Evolutionary conservation across 2,329 filamentous ascomycete genomes (phyloP), one percentile per base, ranked within the genome.

Genomic region (Penicillium italicum): DNA sequence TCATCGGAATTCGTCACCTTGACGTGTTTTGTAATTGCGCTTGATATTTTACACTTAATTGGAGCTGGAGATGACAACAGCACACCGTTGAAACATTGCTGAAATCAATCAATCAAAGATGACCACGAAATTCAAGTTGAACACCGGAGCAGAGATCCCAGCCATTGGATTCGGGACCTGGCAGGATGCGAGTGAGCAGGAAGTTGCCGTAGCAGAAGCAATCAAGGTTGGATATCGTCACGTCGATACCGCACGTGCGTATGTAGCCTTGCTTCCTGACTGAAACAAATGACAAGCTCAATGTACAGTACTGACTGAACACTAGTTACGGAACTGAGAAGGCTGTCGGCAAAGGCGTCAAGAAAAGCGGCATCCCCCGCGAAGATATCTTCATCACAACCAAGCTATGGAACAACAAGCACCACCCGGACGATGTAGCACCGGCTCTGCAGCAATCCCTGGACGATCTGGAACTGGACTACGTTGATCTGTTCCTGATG

Each of bases 401-500:
- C 11, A 89, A 88, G 70, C 74, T 88, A 34, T 87, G 84, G 84
- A 86, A 85, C 73, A 85, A 84, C 70, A 79, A 74, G 64, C 83
- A 86, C 66, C 78, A 81, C 59, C 81, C 80, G 0, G 79, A 85
- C 64, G 83, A 85, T 64, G 87, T 89, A 16, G 76, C 82, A 56
- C 74, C 80, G 60, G 85, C 85, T 59, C 80, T 85, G 45, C 78
- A 81, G 59, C 79, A 82, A 38, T 85, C 85, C 40, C 76, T 88
- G 50, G 80, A 85, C 67, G 80, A 85, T 65, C 79, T 88, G 64
- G 81, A 79, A 12, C 75, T 86, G 37, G 85, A 86, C 56, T 89
- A 89, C 68, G 76, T 90, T 55, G 86, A 90, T 68, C 76, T 90
- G 11, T 88, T 82, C 70, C 77, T 89, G 55, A 88, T 91, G 68